Percentiles rank a stretch among this genome's conserved stretches.
phyloP scores from a whole-genome alignment of 1,284 basidiomycete species.

The Boletus mariae region DNA sequence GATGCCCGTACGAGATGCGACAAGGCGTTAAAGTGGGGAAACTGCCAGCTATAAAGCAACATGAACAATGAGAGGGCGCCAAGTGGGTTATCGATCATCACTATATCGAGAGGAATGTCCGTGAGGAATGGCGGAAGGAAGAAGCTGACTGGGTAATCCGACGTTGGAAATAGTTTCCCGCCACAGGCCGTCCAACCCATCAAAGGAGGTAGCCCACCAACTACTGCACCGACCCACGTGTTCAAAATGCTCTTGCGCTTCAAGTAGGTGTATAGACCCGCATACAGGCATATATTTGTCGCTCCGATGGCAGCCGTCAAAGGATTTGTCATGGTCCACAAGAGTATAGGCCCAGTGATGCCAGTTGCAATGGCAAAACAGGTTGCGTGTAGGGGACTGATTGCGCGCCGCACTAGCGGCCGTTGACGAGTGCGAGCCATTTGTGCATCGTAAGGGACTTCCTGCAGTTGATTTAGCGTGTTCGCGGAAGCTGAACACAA shows the following conservation, averaged over 20 bases:
- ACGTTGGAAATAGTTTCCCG: slow-evolving; percentile 68
- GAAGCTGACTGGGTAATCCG: slow-evolving; percentile 52
- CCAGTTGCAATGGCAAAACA: slow-evolving; percentile 78
- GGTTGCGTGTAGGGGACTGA: slow-evolving; percentile 83
- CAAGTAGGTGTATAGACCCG: slow-evolving; percentile 90
- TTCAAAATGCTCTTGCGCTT: slow-evolving; percentile 89
- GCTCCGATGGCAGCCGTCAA: slow-evolving; percentile 83
- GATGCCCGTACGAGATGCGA: slow-evolving; percentile 83
- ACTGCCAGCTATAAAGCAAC: slow-evolving; percentile 96
- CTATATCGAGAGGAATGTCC: slow-evolving; percentile 40
- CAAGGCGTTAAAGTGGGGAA: slow-evolving; percentile 97
- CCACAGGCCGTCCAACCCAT: slow-evolving; percentile 99
- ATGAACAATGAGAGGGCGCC: slow-evolving; percentile 74
- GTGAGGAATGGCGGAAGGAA: slow-evolving; percentile 53
- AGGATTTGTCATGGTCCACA: slow-evolving; percentile 87
- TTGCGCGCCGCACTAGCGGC: slow-evolving; percentile 82
- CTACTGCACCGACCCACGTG: slow-evolving; percentile 93
- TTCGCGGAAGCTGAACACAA: slow-evolving; percentile 94
- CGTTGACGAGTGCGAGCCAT: slow-evolving; percentile 89
- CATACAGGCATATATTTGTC: slow-evolving; percentile 87
- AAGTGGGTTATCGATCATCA: slow-evolving; percentile 70
- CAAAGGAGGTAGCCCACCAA: slow-evolving; percentile 90
- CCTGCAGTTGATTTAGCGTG: slow-evolving; percentile 92
- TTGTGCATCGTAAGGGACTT: slow-evolving; percentile 95
- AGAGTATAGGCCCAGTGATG: slow-evolving; percentile 70